These are phyloP conservation scores for Cystobasidiaceae sp. DNA, from an alignment of 1,284 basidiomycete genomes.

Conservation along the genomic window DNA sequence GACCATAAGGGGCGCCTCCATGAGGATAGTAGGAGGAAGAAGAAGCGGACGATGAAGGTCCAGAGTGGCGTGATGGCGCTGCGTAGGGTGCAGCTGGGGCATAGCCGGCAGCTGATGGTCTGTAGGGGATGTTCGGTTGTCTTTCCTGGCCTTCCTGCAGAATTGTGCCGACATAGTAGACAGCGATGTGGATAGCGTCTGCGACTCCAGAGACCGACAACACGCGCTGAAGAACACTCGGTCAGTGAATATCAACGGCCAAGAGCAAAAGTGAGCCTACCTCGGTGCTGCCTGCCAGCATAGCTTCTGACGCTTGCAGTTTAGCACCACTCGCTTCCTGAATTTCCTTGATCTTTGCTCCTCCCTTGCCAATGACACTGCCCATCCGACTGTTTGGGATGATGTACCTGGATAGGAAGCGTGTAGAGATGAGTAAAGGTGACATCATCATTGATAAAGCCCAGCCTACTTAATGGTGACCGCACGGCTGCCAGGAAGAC, in stretches of 20 bases:
- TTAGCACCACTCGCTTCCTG: constrained; percentile 96
- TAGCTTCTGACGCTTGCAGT: constrained; percentile 92
- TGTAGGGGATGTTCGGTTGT: constrained; percentile 46
- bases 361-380: constrained; percentile 95
- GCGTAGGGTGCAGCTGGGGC: too few species aligned
- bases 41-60: too few species aligned
- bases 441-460: neutral
- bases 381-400: constrained; percentile 99
- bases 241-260: neutral
- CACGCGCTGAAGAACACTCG: constrained; percentile 85
- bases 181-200: constrained; percentile 99
- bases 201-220: constrained; percentile 96
- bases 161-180: constrained; percentile 67
- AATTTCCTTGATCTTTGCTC: constrained; percentile 98
- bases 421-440: neutral
- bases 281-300: constrained; percentile 99
- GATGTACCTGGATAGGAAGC: constrained; percentile 59
- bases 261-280: constrained; percentile 19
- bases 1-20: too few species aligned
- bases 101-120: constrained; percentile 41
- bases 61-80: too few species aligned
- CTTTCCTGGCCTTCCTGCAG: constrained; percentile 47
- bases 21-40: too few species aligned
- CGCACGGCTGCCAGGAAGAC: constrained; percentile 92
- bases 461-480: constrained; percentile 81